These are phyloP conservation scores for Yamadazyma takamatsuzukensis DNA, from an alignment of 805 yeast genomes.

Conservation along the genomic window DNA sequence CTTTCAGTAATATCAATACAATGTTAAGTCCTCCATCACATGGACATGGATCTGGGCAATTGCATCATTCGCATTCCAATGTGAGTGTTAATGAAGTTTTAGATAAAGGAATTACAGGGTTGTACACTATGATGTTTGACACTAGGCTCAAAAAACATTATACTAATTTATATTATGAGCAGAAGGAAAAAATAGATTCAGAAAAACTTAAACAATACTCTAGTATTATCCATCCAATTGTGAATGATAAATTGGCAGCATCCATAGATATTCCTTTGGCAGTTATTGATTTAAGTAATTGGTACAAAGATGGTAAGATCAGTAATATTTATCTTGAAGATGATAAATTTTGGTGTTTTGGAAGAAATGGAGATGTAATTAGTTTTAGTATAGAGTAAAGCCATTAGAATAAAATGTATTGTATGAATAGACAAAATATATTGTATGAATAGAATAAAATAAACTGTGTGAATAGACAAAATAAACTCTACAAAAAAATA, in stretches of 20 bases:
- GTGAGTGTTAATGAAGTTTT: conserved; percentile 6
- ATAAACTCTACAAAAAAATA: too few relatives aligned
- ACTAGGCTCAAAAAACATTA: conserved; percentile 33
- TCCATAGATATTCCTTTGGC: conserved; percentile 35
- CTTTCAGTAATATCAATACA: too few relatives aligned
- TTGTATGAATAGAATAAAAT: too few relatives aligned
- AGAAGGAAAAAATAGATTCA: conserved; percentile 9
- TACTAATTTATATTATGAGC: conserved; percentile 9
- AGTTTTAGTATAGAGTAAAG: conserved; percentile 19
- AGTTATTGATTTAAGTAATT: conserved; percentile 28
- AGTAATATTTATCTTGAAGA: conserved; percentile 28
- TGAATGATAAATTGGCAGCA: conserved; percentile 35
- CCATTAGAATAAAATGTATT: not conserved
- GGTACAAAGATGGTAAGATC: conserved; percentile 33
- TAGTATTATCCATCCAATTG: conserved; percentile 33
- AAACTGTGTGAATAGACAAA: too few relatives aligned
- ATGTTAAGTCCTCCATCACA: not conserved
- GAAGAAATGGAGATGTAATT: conserved; percentile 39
- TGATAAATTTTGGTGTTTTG: conserved; percentile 33
- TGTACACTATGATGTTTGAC: conserved; percentile 34
- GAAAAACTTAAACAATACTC: conserved; percentile 11
- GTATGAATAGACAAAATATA: too few relatives aligned
- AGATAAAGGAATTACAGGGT: conserved; percentile 26
- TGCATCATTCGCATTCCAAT: conserved; percentile 9
- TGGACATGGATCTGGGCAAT: conserved; percentile 12